These are phyloP conservation scores for Arthrinium phaeospermum DNA, from an alignment of 2,329 filamentous ascomycete species.

Conservation along the genomic window DNA sequence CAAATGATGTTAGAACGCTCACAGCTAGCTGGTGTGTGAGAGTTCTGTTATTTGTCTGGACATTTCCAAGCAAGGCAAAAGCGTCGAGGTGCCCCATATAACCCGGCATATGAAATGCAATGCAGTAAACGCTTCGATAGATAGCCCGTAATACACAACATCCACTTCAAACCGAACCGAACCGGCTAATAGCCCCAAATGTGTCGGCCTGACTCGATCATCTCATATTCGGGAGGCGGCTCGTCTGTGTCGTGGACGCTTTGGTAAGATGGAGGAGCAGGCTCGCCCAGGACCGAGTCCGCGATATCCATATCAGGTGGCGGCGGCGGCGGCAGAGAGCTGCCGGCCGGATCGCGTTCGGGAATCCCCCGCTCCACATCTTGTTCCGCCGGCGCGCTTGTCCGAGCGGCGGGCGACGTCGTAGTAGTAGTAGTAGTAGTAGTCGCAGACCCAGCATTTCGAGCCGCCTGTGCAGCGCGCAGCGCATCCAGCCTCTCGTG, in stretches of 20 bases:
- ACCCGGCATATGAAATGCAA: no score
- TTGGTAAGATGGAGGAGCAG: background rate
- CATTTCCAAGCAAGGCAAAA: no score
- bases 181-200: background rate
- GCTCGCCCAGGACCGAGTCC: background rate
- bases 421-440: background rate
- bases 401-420: no score
- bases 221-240: background rate
- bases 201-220: background rate
- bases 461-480: no score
- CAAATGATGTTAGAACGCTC: no score
- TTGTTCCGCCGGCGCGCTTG: background rate
- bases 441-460: background rate
- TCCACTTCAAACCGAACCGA: background rate
- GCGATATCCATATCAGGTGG: background rate
- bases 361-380: background rate
- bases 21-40: no score
- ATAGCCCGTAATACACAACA: background rate
- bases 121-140: no score
- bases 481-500: no score
- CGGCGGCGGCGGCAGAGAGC: no score
- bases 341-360: background rate
- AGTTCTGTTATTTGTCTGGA: no score
- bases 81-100: no score
- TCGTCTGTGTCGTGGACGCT: background rate